Evolutionary conservation across 805 yeast genomes (phyloP), one percentile per base, ranked within the genome.

Genomic region (Candida mattraensis): DNA sequence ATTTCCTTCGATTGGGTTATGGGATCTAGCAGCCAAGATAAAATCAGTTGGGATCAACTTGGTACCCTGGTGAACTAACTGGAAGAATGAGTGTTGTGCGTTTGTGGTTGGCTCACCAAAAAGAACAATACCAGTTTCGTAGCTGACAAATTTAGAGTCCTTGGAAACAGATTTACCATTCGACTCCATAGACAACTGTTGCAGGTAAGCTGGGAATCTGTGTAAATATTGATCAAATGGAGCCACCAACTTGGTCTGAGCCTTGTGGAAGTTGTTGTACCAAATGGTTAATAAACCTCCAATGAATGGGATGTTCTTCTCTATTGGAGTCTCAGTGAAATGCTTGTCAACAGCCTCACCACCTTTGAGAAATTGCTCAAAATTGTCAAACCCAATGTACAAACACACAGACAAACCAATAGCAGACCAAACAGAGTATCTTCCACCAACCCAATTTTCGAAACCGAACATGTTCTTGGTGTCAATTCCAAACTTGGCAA

Each of bases 341-440:
- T 93, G 98, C 58, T 82, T 69, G 74, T 93, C 99, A 57, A 89
- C 82, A 35, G 97, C 95, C 72, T 93, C 96, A 47, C 96, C 99
- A 72, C 99, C 99, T 67, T 83, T 85, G 58, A 93, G 75, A 78
- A 93, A 87, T 43, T 76, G 76, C 47, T 86, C 91, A 58, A 93
- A 93, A 77, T 88, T 86, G 48, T 93, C 98, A 65, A 63, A 93
- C 50, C 99, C 99, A 63, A 93, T 83, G 78, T 84, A 93, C 53
- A 93, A 69, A 54, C 95, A 95, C 47, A 93, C 91, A 18, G 96
- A 86, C 54, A 93, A 78, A 45, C 99, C 99, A 64, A 93, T 93
- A 47, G 99, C 94, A 27, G 96, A 86, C 99, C 99, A 93, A 45
- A 93, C 99, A n/a, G 99, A 93, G 81, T 93, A 93, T 69, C 99